A percentile compares a stretch with the other conserved stretches of the same genome.
Evolutionary conservation across 441 rosid genomes (phyloP).

Genomic region (Adansonia madagascariensis): DNA sequence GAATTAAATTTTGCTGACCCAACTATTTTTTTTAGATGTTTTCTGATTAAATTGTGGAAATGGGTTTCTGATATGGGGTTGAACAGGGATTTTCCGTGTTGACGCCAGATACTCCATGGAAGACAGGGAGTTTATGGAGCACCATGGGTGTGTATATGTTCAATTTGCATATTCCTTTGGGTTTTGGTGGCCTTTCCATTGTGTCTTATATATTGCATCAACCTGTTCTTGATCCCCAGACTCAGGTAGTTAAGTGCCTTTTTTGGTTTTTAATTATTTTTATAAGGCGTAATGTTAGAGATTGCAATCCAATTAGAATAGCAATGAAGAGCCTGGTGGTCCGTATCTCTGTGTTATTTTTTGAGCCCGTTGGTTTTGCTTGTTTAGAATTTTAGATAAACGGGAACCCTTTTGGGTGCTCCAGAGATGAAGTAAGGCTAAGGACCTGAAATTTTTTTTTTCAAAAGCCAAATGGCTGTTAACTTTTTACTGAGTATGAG

Average conservation of each 20-base stretch:
- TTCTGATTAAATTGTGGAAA: conserved; percentile 21
- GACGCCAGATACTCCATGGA: conserved; percentile 70
- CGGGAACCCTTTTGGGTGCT: not conserved
- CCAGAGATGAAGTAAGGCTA: not conserved
- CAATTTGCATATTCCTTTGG: conserved; percentile 80
- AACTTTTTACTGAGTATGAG: not conserved
- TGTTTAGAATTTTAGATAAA: not conserved
- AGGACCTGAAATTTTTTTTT: not conserved
- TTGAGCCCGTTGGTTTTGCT: not conserved
- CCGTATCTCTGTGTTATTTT: not conserved
- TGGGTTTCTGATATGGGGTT: conserved; percentile 13
- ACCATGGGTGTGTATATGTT: conserved; percentile 72
- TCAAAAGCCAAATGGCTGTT: not conserved
- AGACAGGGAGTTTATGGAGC: conserved; percentile 59
- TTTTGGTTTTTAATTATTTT: not conserved
- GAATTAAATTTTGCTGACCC: not conserved
- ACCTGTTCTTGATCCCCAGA: conserved; percentile 69
- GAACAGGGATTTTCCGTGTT: conserved; percentile 59
- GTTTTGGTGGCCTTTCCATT: conserved; percentile 78
- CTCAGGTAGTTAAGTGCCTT: conserved; percentile 51
- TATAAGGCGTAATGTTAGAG: not conserved
- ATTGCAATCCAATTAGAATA: not conserved
- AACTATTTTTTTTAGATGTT: not conserved
- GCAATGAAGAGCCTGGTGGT: not conserved
- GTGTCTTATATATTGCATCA: conserved; percentile 57